Evolutionary conservation across 2,329 filamentous ascomycete genomes (phyloP).

Genomic region (Calonectria naviculata): DNA sequence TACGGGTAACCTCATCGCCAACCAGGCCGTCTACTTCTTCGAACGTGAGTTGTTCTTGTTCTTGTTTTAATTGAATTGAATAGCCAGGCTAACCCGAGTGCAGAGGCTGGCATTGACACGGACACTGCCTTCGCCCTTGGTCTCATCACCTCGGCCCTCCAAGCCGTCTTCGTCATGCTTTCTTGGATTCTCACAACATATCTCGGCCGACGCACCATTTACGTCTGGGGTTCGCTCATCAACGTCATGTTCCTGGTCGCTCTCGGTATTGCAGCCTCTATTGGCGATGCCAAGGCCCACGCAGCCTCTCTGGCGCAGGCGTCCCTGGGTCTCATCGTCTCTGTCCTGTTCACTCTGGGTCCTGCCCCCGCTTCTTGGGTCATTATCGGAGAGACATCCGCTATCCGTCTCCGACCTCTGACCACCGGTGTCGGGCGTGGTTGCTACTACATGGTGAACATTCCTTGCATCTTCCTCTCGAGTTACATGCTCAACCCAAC

Average conservation of each 20-base stretch:
- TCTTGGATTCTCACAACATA: constrained; percentile 76
- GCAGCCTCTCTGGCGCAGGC: constrained; percentile 67
- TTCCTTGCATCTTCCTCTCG: constrained; percentile 73
- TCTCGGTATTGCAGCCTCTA: constrained; percentile 69
- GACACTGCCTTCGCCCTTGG: constrained; percentile 70
- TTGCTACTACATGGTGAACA: constrained; percentile 72
- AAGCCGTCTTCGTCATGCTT: constrained; percentile 71
- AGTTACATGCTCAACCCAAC: constrained; percentile 70
- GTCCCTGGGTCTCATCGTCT: constrained; percentile 72
- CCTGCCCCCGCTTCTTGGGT: constrained; percentile 74
- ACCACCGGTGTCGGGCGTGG: constrained; percentile 74
- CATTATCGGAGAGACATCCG: constrained; percentile 75
- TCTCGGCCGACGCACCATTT: constrained; percentile 72
- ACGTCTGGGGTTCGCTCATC: constrained; percentile 68
- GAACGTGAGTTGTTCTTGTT: constrained; percentile 42
- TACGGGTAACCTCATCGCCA: constrained; percentile 70
- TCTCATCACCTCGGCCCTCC: constrained; percentile 73
- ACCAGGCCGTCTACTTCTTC: constrained; percentile 72
- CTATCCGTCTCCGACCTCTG: constrained; percentile 72
- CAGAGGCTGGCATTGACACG: constrained; percentile 69
- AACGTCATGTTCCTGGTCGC: constrained; percentile 65
- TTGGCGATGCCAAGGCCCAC: constrained; percentile 50
- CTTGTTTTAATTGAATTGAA: not conserved
- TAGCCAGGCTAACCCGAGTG: constrained; percentile 2
- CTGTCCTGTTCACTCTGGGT: constrained; percentile 71